Conservation (phyloP, 1,284 basidiomycete genomes). For the Cerioporus squamosus region DNA sequence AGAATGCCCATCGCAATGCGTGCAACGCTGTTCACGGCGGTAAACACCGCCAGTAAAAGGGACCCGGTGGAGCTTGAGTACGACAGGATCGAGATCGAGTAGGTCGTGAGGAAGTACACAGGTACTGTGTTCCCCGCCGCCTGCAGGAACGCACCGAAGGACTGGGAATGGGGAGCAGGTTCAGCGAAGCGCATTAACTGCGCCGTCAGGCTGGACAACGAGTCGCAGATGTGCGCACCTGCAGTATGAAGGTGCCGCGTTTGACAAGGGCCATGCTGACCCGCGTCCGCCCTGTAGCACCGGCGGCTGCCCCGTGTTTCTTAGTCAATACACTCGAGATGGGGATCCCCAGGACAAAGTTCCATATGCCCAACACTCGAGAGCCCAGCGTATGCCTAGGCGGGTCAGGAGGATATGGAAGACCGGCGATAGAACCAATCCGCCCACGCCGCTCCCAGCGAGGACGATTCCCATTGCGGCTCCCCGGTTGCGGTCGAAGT, state of each 20-base stretch:
- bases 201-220: neutral
- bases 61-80: conserved; percentile 44
- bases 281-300: conserved; percentile 28
- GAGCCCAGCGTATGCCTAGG: conserved; percentile 41
- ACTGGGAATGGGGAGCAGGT: conserved; percentile 26
- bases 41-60: conserved; percentile 46
- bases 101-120: conserved; percentile 47
- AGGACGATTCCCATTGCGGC: conserved; percentile 50
- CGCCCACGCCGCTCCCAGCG: conserved; percentile 46
- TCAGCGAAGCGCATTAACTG: neutral
- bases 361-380: conserved; percentile 48
- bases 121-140: conserved; percentile 51
- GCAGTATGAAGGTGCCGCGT: conserved; percentile 47
- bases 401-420: conserved; percentile 42
- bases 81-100: conserved; percentile 44
- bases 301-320: conserved; percentile 31
- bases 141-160: conserved; percentile 46
- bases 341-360: conserved; percentile 42
- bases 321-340: conserved; percentile 39
- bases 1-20: conserved; percentile 47
- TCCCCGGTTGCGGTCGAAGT: conserved; percentile 49
- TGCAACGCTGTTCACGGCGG: conserved; percentile 47
- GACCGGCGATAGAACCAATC: conserved; percentile 48
- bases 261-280: conserved; percentile 42
- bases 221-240: conserved; percentile 32